Evolutionary conservation across 2,329 filamentous ascomycete genomes (phyloP), one percentile per base, ranked within the genome.

Genomic region (Lomentospora prolificans): DNA sequence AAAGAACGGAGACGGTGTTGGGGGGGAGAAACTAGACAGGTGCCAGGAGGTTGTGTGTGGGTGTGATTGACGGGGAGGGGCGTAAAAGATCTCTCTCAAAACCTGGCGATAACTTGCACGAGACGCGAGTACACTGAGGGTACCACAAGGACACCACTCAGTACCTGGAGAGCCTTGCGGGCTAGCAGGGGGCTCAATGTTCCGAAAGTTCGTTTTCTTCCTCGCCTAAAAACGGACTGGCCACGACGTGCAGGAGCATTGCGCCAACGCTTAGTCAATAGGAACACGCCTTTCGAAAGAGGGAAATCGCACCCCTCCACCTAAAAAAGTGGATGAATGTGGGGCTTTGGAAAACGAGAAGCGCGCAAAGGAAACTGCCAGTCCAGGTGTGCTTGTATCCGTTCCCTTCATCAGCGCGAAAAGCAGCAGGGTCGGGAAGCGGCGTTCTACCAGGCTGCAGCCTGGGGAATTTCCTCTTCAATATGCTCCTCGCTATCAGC

Each of bases 191-290:
- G 44, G 44, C 12, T 14, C n/a, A 17, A 17, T 4, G 14, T 17
- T 22, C 44, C 44, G 44, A 48, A 48, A n/a, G 22, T 51, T 51
- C 28, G 24, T 51, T 51, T 51, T 50, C n/a, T 14, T 51, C 25
- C 28, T 51, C 10, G 48, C 25, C 19, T 25, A 31, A 19, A 51
- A 51, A 51, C 48, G 48, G 48, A 51, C 30, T 51, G 48, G 48
- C 22, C 44, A 48, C 22, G 44, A 48, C 44, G 44, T 28, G 50
- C 36, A 27, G 36, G n/a, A 22, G 41, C 27, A 54, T 44, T 44
- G 36, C 52, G 36, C 52, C 22, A 54, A 54, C 31, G 36, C 52
- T 46, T 39, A 44, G 52, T 53, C 22, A 46, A 28, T 55, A 50
- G 25, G 19, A 12, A 27, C 53, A 55, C 53, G 17, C 53, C 53